Evolutionary conservation across 116 monocot genomes (phyloP), one percentile per base, ranked within the genome.

Genomic region (Papilionanthe hybrid): DNA sequence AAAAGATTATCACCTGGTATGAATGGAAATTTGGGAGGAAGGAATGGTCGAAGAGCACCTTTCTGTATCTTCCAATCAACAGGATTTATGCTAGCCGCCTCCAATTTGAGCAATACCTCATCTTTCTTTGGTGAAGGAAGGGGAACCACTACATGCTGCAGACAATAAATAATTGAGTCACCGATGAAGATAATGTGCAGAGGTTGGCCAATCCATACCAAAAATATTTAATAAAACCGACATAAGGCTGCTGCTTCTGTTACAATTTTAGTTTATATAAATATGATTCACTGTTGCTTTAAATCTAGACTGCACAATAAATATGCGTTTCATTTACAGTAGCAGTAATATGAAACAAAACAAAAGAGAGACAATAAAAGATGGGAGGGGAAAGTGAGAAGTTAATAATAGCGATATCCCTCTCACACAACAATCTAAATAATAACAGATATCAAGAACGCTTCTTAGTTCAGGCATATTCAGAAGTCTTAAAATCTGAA

Each of bases 11-110:
- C 49, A 88, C 88, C 88, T 80, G 88, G 88, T 7, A 85, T 67
- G 57, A 80, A 88, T 32, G 88, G 88, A 77, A 89, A 83, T 72
- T 82, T 85, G 5, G 42, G 55, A 74, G 79, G 81, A 41, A 79
- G 7, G 53, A 90, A 77, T 29, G 87, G 91, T 9, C 88, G 55
- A 7, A 84, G 0, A 71, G 55, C 20, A 42, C 86, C 91, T 57
- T 84, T 66, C 53, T 91, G 88, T 48, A 88, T 81, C 77, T 85
- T 91, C 91, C 91, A 91, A 81, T 91, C 91, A 83, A 79, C 42
- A 29, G 91, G 91, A 83, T 91, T 91, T 19, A 91, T 49, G 76
- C 78, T 81, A 17, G 77, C 82, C 48, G 91, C 88, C 78, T 91
- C 91, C 72, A 91, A 45, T 60, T 88, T 91, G 29, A 91, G 37